phyloP scores from a whole-genome alignment of 495 filamentous ascomycete species.

The Aspergillus ellipticus region DNA sequence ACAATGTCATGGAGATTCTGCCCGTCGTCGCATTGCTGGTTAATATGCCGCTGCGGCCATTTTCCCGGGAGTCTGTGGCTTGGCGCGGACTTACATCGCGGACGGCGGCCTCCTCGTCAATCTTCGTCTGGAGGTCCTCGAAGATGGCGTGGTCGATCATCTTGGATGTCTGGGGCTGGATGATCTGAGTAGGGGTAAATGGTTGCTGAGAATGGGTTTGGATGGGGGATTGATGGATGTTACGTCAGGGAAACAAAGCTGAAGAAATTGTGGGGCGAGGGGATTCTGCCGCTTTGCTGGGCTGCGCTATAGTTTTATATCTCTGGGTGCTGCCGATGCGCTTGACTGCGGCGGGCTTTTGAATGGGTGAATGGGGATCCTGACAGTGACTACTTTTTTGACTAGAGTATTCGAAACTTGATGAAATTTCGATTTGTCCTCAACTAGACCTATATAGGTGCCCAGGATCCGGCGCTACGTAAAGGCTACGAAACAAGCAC shows the following conservation, averaged over 20 bases:
- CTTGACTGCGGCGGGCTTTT: no score
- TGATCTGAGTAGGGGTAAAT: background rate
- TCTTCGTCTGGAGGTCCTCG: constrained; percentile 78
- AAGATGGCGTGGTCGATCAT: constrained; percentile 82
- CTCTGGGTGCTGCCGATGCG: no score
- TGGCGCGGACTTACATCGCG: constrained; percentile 59
- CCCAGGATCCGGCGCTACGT: no score
- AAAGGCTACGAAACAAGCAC: no score
- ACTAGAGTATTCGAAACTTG: no score
- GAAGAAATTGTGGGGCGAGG: constrained; percentile 20
- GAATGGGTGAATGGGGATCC: no score
- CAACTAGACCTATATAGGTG: no score
- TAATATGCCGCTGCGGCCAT: constrained; percentile 4
- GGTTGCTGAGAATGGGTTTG: constrained; percentile 8
- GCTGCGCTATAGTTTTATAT: background rate
- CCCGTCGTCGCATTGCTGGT: constrained; percentile 12
- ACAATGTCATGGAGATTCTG: constrained; percentile 78
- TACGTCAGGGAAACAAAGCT: constrained; percentile 17
- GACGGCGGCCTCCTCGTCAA: constrained; percentile 79
- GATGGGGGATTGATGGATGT: constrained; percentile 14
- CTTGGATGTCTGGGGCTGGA: constrained; percentile 15
- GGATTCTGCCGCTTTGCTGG: constrained; percentile 6
- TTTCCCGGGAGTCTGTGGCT: constrained; percentile 17
- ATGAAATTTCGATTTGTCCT: no score
- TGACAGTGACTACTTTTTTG: no score